Conservation (phyloP, 257 asterid species). For the Asclepias syriaca region DNA sequence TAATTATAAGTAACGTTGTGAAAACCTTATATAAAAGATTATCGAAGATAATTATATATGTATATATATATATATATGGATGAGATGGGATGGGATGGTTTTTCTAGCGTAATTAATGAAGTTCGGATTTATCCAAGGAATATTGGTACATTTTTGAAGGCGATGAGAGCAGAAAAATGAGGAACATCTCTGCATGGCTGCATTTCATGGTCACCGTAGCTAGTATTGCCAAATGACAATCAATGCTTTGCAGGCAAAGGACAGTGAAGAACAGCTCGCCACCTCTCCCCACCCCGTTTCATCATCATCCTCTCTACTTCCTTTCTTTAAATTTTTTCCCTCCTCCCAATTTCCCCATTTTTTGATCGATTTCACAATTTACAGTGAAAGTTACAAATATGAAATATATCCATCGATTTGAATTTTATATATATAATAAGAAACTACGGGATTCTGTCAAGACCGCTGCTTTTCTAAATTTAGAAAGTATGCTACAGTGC, state of each 20-base stretch:
- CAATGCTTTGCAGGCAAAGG: conserved; percentile 39
- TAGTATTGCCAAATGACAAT: conserved; percentile 49
- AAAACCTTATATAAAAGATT: too few species aligned
- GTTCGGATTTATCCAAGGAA: conserved; percentile 22
- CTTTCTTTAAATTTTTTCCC: neutral
- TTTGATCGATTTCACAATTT: too few species aligned
- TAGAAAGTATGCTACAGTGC: neutral
- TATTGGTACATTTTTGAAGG: conserved; percentile 15
- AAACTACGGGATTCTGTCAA: neutral
- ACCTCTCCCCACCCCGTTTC: conserved; percentile 30
- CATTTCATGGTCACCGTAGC: conserved; percentile 14
- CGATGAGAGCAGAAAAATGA: conserved; percentile 5
- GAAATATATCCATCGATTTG: too few species aligned
- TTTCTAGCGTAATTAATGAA: conserved; percentile 17
- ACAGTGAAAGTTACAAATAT: too few species aligned
- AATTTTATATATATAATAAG: too few species aligned
- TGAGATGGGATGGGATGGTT: neutral
- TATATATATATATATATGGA: neutral
- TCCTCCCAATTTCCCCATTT: neutral
- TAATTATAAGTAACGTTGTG: too few species aligned
- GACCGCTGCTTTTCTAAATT: neutral
- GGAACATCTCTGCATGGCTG: conserved; percentile 24
- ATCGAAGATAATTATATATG: too few species aligned
- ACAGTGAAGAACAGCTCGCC: conserved; percentile 28
- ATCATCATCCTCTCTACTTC: neutral